A percentile compares a stretch with the other conserved stretches of the same genome.
phyloP scores from a whole-genome alignment of 1,284 basidiomycete species.

The Moesziomyces sp. region DNA sequence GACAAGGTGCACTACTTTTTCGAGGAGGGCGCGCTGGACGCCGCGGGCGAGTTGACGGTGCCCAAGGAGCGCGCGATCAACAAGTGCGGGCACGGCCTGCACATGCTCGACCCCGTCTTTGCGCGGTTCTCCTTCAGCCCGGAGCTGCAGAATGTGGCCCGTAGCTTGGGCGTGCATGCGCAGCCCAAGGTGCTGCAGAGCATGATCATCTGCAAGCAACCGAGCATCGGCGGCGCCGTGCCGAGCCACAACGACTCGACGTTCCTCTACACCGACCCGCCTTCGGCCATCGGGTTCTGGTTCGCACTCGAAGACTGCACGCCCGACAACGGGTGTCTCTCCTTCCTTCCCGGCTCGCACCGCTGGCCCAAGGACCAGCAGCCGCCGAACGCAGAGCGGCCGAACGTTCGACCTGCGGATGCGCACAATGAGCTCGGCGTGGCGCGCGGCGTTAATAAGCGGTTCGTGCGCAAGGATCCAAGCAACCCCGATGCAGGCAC shows the following conservation, averaged over 20 bases:
- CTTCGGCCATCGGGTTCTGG: conserved; percentile 93
- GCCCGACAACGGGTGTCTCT: conserved; percentile 51
- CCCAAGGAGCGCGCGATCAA: conserved; percentile 47
- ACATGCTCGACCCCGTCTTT: conserved; percentile 84
- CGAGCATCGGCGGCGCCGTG: conserved; percentile 60
- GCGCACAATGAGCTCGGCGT: conserved; percentile 18
- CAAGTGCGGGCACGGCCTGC: conserved; percentile 71
- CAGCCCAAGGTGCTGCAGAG: conserved; percentile 80
- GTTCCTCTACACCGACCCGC: conserved; percentile 84
- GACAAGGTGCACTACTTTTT: conserved; percentile 84
- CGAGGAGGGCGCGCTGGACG: conserved; percentile 77
- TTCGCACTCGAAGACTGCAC: conserved; percentile 81
- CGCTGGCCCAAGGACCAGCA: conserved; percentile 11
- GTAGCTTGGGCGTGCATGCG: conserved; percentile 40
- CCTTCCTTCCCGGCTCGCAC: conserved; percentile 56
- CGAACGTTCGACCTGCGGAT: conserved; percentile 7
- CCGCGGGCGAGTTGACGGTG: conserved; percentile 49
- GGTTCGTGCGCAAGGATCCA: conserved; percentile 49
- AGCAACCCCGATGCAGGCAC: conserved; percentile 41
- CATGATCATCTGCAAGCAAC: conserved; percentile 76
- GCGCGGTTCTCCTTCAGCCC: conserved; percentile 39
- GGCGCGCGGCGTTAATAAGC: conserved; percentile 51
- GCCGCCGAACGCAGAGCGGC: not conserved
- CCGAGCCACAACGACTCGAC: conserved; percentile 73
- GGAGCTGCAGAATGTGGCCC: conserved; percentile 41